Evolutionary conservation across 2,329 filamentous ascomycete genomes (phyloP), one percentile per base, ranked within the genome.

Genomic region (Ophiostoma australiae): DNA sequence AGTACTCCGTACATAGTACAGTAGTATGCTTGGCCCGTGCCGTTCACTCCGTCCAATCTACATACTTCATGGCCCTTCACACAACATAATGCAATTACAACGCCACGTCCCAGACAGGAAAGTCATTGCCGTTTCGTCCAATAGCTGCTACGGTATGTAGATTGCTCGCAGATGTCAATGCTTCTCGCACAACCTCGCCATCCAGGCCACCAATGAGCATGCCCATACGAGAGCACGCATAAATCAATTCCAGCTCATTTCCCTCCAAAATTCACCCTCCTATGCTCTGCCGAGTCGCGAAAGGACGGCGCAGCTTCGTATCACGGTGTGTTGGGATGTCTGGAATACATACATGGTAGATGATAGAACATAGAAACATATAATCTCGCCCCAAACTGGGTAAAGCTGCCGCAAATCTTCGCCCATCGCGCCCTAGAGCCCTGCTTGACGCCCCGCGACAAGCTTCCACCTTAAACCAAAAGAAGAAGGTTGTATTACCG

Each of bases 401-500:
- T 10, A 23, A 61, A 44, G 35, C 35, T 33, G 35, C 48, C n/a
- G 27, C 48, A 67, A 35, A 61, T 31, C 48, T 44, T 10, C 37
- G 4, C 39, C 63, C 39, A 23, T 17, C 66, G 39, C 39, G 66
- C n/a, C 66, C 39, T 33, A 10, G 39, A 27, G n/a, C 44, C 35
- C 61, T 65, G 17, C 61, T 65, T 37, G 17, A 33, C 31, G 61
- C 61, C 63, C 63, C 33, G 63, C 35, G 35, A 66, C 63, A 23
- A 39, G 35, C 63, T 13, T 41, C 35, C n/a, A 33, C 37, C 37
- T 44, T 67, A 69, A n/a, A 52, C 70, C 70, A 15, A 39, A 71
- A 67, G 27, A 27, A 67, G 70, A 71, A 71, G 70, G 70, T 69
- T 67, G 70, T 61, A 67, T 33, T 20, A n/a, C 33, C 35, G 13